Base-by-base conservation (phyloP, 768 basidiomycete species). In the Sutorius australiensis region DNA sequence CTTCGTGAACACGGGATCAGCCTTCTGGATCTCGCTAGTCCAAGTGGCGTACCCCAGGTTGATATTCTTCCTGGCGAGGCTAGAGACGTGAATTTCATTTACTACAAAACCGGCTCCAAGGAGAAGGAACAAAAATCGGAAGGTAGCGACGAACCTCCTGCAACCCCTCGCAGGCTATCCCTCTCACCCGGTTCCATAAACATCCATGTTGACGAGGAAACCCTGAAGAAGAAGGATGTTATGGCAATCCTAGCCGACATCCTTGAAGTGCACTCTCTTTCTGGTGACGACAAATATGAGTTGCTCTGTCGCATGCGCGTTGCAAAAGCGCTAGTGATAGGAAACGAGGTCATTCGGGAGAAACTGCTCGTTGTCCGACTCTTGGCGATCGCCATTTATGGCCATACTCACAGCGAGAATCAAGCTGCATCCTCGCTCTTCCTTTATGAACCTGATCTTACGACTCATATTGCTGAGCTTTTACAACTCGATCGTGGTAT, bases 391-490 rank as follows among this genome's bases (percentile, higher is more conserved):
- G 89, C 93, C 21, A 89, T 95, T 42, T 98, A 92, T 63, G 89
- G 89, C 30, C 92, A 92, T 68, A 92, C 91, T 48, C 85, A 92
- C 64, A 67, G 77, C 40, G 95, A 98, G 70, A 77, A 78, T 36
- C 83, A 87, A 66, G 89, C 91, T 2, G 80, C 84, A 37, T 82
- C 88, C 5, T 81, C 86, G 8, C 77, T 98, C 39, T 95, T 98
- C 75, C 78, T 98, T 11, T 95, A 93, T 63, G 95, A 98, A 67
- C 95, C 95, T 7, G 95, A 97, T 62, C 77, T 98, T 48, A 85
- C 97, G 60, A 74, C 80, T 1, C 91, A 95, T 63, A 77, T 98
- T 53, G 92, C 94, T 11, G 92, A 95, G 62, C 78, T 98, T 21
- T 78, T 98, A 37, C 90, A 92, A 62, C 80, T 90, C 38, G 89